Conservation (phyloP, 495 filamentous ascomycete species). For the Penicillium ucsense region DNA sequence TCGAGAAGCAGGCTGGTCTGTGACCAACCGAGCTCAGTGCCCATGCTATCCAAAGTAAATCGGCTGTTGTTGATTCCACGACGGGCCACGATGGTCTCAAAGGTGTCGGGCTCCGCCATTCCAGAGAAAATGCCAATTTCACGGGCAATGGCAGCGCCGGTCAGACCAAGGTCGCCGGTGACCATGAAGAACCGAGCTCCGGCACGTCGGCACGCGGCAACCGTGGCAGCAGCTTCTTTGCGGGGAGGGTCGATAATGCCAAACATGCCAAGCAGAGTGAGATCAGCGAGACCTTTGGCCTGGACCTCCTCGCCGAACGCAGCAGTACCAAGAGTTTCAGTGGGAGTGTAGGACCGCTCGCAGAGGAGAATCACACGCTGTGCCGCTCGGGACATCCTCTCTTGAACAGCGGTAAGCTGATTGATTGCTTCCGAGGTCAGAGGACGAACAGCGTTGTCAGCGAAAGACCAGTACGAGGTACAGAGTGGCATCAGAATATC, state of each 20-base stretch:
- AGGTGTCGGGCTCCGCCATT: slow-evolving; percentile 23
- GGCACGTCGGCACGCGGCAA: slow-evolving; percentile 43
- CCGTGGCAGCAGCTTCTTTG: slow-evolving; percentile 44
- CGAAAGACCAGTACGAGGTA: slow-evolving; percentile 31
- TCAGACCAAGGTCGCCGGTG: slow-evolving; percentile 64
- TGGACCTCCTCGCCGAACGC: slow-evolving; percentile 38
- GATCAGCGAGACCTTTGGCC: slow-evolving; percentile 23
- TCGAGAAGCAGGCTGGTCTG: slow-evolving; percentile 27
- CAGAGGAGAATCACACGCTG: slow-evolving; percentile 44
- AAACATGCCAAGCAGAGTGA: slow-evolving; percentile 41
- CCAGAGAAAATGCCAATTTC: slow-evolving; percentile 57
- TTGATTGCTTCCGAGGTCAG: slow-evolving; percentile 25
- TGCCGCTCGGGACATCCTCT: slow-evolving; percentile 33
- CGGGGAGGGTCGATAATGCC: slow-evolving; percentile 57
- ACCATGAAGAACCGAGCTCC: slow-evolving; percentile 55
- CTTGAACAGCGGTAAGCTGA: slow-evolving; percentile 28
- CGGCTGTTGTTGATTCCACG: too few relatives aligned
- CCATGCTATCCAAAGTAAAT: too few relatives aligned
- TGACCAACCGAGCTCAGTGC: background rate
- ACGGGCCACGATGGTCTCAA: slow-evolving; percentile 1
- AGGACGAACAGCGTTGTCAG: slow-evolving; percentile 20
- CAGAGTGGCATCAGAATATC: slow-evolving; percentile 40
- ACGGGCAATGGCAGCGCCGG: slow-evolving; percentile 56
- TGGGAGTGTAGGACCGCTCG: slow-evolving; percentile 20
- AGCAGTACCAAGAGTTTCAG: slow-evolving; percentile 18